Conservation (phyloP, 2,329 filamentous ascomycete species). For the Xylaria sp. region DNA sequence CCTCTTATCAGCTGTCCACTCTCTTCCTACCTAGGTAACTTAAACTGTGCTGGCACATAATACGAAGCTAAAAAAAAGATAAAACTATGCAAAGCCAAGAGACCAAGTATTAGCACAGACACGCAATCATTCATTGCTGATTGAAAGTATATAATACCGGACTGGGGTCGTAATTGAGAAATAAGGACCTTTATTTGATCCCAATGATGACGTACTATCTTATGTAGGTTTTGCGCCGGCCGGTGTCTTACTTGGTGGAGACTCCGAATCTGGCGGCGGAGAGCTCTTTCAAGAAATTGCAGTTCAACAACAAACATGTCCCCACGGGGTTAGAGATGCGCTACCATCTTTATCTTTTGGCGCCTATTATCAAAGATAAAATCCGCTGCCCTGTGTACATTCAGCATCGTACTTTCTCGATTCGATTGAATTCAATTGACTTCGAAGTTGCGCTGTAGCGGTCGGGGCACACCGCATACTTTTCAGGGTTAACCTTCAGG, state of each 20-base stretch:
- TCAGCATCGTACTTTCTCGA: not conserved
- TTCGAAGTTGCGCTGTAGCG: not conserved
- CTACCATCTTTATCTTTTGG: not conserved
- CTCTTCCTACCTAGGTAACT: constrained; percentile 4
- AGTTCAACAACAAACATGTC: not conserved
- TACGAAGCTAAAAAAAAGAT: not conserved
- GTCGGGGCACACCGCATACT: not conserved
- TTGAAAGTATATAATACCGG: not conserved
- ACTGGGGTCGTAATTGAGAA: not conserved
- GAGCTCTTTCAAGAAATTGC: not conserved
- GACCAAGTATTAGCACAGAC: not conserved
- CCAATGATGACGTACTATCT: not conserved
- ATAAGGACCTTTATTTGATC: too few species aligned
- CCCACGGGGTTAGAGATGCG: not conserved
- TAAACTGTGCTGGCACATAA: not conserved
- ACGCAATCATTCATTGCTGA: not conserved
- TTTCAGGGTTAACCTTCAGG: too few species aligned
- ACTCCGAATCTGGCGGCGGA: not conserved
- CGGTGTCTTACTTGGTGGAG: not conserved
- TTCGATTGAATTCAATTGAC: not conserved
- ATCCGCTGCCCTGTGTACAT: not conserved
- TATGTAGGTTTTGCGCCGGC: not conserved
- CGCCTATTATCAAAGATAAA: not conserved
- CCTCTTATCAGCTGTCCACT: constrained; percentile 15
- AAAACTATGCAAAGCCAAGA: not conserved